Base-by-base conservation (phyloP, 805 yeast species). In the Yarrowia sp. region DNA sequence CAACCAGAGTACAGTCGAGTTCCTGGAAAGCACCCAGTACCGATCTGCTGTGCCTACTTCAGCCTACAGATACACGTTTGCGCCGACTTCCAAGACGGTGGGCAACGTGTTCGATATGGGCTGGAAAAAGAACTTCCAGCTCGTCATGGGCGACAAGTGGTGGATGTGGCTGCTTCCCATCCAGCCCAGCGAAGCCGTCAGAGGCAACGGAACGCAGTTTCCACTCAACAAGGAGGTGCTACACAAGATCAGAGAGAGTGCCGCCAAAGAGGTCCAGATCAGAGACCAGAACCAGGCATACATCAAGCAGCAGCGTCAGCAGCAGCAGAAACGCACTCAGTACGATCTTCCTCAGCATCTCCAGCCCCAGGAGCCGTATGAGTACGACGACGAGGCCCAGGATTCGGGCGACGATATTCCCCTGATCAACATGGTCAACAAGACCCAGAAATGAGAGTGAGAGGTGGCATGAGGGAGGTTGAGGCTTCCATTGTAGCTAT, bases 31-130 rank as follows among this genome's bases (percentile, higher is more conserved):
- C 36, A 74, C 74, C 24, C 69, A 75, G 24, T 79, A 79, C 72
- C 74, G 75, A 42, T 76, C 82, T 1, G 60, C 74, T 6, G 68
- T 76, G 15, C 76, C 83, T 6, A 69, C 78, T 8, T 56, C 72
- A 6, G 68, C 70, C 17, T 79, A 77, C 71, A 74, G 80, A 20
- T 82, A 80, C 72, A 75, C 83, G 9, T 76, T 75, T 63, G 77
- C 80, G 73, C 88, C 81, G 43, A 78, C 74, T 55, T 77, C 86
- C 13, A 74, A 78, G 61, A 76, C 79, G 9, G 70, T 82, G 8
- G 92, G 89, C 1, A 91, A 94, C 76, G 80, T 91, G 4, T 95
- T 87, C 77, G 91, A 93, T 76, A 74, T 94, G 44, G 97, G 98
- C 0, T 70, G 73, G 56, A 73, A 55, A 39, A 74, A 76, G 8